These are phyloP conservation scores for Apophysomyces ossiformis DNA, from an alignment of 371 early-diverging fungal species.

Conservation along the genomic window DNA sequence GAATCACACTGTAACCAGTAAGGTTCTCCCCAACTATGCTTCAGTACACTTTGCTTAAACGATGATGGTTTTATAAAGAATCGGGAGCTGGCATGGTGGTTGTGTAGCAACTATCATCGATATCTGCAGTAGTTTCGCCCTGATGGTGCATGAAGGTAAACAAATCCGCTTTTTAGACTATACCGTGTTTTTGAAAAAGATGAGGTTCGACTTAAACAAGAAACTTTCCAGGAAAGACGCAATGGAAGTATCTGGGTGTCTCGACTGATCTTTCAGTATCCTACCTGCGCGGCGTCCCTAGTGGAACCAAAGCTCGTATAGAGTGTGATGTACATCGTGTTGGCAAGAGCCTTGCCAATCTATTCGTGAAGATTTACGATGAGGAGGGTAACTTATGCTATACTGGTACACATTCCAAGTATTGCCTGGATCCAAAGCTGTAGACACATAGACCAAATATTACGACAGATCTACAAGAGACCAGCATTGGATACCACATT, in stretches of 20 bases:
- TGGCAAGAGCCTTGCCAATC: constrained; percentile 40
- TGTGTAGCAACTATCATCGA: constrained; percentile 52
- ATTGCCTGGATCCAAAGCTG: constrained; percentile 36
- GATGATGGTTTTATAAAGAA: constrained; percentile 2
- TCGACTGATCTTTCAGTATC: constrained; percentile 43
- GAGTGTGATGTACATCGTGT: constrained; percentile 44
- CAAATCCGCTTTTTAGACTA: background rate
- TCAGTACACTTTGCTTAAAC: background rate
- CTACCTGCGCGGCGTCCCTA: constrained; percentile 37
- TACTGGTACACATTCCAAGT: constrained; percentile 47
- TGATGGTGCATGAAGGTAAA: constrained; percentile 27
- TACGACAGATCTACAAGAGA: too few relatives aligned
- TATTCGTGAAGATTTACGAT: constrained; percentile 43
- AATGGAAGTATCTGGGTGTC: constrained; percentile 39
- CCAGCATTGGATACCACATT: too few relatives aligned
- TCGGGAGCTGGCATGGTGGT: constrained; percentile 51
- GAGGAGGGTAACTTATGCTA: constrained; percentile 36
- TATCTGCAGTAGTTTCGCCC: constrained; percentile 48
- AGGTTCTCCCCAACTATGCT: background rate
- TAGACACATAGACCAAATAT: constrained; percentile 8
- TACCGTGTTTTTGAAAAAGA: background rate
- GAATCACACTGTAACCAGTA: constrained; percentile 44
- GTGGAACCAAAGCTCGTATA: constrained; percentile 33
- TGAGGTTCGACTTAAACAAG: background rate
- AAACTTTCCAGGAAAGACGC: constrained; percentile 21